Conservation (phyloP, 352 stramenopile genomes). For the Pythium volutum region DNA sequence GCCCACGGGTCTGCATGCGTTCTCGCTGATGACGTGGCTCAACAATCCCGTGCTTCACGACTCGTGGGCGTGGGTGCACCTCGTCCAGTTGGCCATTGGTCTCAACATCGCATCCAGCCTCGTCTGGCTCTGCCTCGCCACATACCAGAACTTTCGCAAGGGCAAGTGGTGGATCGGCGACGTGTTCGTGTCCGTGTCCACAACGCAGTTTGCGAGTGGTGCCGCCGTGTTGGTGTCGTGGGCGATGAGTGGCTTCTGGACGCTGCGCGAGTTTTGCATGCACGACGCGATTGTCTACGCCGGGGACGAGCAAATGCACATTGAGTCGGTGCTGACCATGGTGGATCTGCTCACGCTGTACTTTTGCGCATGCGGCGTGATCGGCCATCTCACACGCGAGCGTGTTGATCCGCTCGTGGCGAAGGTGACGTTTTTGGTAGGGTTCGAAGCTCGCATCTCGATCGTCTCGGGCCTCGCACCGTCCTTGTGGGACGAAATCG, state of each 20-base stretch:
- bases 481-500: background rate
- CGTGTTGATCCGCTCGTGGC: constrained; percentile 27
- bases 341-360: constrained; percentile 35
- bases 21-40: constrained; percentile 17
- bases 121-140: background rate
- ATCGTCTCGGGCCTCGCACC: constrained; percentile 9
- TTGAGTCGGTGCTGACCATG: no score
- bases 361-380: constrained; percentile 13
- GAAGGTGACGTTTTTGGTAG: constrained; percentile 14
- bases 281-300: constrained; percentile 11
- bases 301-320: no score
- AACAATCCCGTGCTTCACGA: constrained; percentile 31
- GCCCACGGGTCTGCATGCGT: background rate
- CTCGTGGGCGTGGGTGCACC: constrained; percentile 51
- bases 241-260: constrained; percentile 12
- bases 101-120: constrained; percentile 13
- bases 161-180: constrained; percentile 6
- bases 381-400: constrained; percentile 17
- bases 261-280: constrained; percentile 25
- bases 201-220: constrained; percentile 4
- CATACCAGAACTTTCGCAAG: constrained; percentile 29
- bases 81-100: constrained; percentile 42
- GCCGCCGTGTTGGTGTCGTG: constrained; percentile 13
- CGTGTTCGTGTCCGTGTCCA: constrained; percentile 7
- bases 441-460: constrained; percentile 13